Conservation (phyloP, 305 asterid genomes). For the Petunia hybrid region DNA sequence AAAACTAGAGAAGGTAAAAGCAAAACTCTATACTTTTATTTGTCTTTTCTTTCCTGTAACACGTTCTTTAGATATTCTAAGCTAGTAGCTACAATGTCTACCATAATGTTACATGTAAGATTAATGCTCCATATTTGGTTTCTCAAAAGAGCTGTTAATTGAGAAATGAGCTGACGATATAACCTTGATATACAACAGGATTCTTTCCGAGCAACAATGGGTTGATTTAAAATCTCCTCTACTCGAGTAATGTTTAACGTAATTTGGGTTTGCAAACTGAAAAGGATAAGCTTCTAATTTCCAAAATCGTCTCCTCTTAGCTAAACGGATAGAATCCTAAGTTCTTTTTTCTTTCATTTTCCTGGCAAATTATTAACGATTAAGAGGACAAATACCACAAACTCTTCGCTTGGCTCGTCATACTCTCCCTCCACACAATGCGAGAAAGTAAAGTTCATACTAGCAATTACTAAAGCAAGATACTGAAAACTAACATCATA, state of each 20-base stretch:
- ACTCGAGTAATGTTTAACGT: no score
- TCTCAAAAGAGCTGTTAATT: background rate
- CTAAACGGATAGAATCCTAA: no score
- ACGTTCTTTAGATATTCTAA: background rate
- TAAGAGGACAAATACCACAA: no score
- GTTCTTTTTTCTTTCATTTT: no score
- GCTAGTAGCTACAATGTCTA: background rate
- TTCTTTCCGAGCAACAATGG: background rate
- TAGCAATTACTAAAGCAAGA: background rate
- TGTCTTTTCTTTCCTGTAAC: background rate
- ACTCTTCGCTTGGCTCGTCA: no score
- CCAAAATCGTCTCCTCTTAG: no score
- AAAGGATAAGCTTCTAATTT: no score
- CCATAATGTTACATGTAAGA: background rate
- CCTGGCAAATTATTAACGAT: no score
- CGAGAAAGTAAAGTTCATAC: background rate
- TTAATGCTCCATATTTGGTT: background rate
- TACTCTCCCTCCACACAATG: background rate
- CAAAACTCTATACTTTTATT: background rate
- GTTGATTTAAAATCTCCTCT: no score
- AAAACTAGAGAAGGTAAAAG: background rate
- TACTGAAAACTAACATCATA: background rate
- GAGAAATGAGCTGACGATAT: background rate
- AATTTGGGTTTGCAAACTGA: no score
- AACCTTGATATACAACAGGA: background rate